Base-by-base conservation (phyloP, 441 rosid genomes). In the Adansonia madagascariensis region DNA sequence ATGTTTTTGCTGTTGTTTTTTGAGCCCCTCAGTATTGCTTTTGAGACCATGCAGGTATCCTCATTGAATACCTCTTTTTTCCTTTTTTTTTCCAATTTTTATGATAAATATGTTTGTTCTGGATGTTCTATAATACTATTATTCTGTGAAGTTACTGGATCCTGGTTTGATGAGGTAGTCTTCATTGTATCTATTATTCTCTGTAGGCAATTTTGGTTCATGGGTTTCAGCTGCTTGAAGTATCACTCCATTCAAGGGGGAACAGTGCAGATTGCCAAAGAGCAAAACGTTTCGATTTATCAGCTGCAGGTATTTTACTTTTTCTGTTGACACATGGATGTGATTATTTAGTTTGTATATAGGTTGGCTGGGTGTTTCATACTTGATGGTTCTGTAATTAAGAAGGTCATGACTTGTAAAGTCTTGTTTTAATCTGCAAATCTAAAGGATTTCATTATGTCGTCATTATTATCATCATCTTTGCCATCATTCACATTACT, bases 41-140 rank as follows among this genome's bases (percentile, higher is more conserved):
- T 96, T 83, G 99, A 96, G 90, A 96, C 98, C 70, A 84, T 92
- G 91, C 99, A 94, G 97, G 99, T 96, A 88, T 75, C 68, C 59
- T 78, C 61, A 35, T 66, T 12, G 64, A 64, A 20, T 20, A 6
- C 69, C 17, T 10, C 20, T 80, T 43, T 57, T 14, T 39, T 39
- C 6, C 39, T 27, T 27, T 27, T 27, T 27, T 27, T 1, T 1
- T 59, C 10, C 4, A 50, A 59, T 20, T 20, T 74, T 64, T 46
- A n/a, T 73, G 59, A 69, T 49, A 69, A 49, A 69, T 69, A 49
- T 74, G 7, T 80, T 14, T 14, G 11, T 52, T 49, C 73, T 49
- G 8, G 44, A 60, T 22, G 41, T 47, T 47, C 1, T 17, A 20
- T 73, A 9, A 9, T 64, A 24, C 31, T 59, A 15, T 77, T 57